Percentiles rank a stretch among this genome's conserved stretches.
phyloP scores from a whole-genome alignment of 2,329 filamentous ascomycete species.

The Xylariaceae sp. region DNA sequence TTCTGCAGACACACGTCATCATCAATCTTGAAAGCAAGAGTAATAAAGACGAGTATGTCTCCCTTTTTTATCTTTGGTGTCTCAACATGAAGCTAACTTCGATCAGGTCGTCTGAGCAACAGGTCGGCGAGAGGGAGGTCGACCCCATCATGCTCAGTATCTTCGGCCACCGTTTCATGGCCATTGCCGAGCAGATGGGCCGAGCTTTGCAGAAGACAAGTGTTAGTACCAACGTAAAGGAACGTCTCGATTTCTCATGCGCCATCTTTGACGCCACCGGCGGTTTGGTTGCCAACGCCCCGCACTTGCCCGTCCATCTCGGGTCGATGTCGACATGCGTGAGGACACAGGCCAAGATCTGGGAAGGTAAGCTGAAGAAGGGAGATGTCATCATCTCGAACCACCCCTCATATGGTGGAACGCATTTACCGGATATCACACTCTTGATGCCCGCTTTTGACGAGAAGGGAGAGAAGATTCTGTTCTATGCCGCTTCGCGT shows the following conservation, averaged over 20 bases:
- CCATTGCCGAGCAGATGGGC: conserved; percentile 81
- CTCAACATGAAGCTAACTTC: conserved; percentile 20
- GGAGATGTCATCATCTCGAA: conserved; percentile 82
- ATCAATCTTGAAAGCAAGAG: conserved; percentile 68
- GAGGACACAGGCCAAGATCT: conserved; percentile 71
- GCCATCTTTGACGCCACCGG: conserved; percentile 73
- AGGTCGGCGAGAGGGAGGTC: conserved; percentile 43
- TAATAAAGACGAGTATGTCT: conserved; percentile 37
- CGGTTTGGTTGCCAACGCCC: conserved; percentile 72
- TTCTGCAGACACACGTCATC: conserved; percentile 82
- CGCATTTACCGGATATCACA: conserved; percentile 78
- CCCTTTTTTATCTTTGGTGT: neutral
- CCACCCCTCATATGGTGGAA: conserved; percentile 78
- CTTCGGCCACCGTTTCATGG: conserved; percentile 79
- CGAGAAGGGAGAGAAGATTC: conserved; percentile 57
- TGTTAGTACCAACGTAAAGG: conserved; percentile 75
- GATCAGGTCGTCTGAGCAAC: conserved; percentile 23
- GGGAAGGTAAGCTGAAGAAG: conserved; percentile 69
- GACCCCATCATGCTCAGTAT: conserved; percentile 75
- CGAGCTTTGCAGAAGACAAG: conserved; percentile 72
- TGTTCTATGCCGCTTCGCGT: conserved; percentile 76
- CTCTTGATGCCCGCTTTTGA: conserved; percentile 75
- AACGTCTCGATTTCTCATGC: conserved; percentile 77
- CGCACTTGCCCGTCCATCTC: conserved; percentile 75
- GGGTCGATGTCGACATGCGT: conserved; percentile 85